Conservation (phyloP, 2,329 filamentous ascomycete species). For the Phialocephala subalpina region DNA sequence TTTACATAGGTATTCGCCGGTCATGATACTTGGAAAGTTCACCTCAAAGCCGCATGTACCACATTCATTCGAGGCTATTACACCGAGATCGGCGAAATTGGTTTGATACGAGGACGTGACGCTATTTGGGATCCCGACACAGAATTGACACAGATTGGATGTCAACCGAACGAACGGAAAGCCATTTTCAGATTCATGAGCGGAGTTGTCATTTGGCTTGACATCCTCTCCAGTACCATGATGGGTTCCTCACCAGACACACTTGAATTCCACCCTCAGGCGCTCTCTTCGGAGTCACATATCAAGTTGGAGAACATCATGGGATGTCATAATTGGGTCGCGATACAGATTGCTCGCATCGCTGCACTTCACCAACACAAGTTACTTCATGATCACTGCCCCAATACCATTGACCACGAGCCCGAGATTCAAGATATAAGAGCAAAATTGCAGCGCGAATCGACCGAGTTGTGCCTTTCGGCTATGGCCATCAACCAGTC, state of each 20-base stretch:
- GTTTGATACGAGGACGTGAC: not conserved
- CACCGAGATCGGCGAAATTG: constrained; percentile 3
- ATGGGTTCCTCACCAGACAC: constrained; percentile 54
- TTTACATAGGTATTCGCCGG: constrained; percentile 55
- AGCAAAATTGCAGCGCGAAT: constrained; percentile 31
- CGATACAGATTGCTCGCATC: constrained; percentile 62
- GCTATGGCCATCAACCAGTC: constrained; percentile 21
- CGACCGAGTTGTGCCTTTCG: constrained; percentile 30
- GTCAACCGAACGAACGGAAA: constrained; percentile 49
- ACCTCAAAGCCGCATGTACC: constrained; percentile 37
- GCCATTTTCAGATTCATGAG: constrained; percentile 55
- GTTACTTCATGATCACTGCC: constrained; percentile 45
- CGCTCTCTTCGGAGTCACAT: constrained; percentile 44
- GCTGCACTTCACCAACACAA: constrained; percentile 64
- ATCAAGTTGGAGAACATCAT: constrained; percentile 56
- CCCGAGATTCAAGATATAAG: constrained; percentile 30
- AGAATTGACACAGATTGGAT: not conserved
- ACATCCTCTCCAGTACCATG: constrained; percentile 57
- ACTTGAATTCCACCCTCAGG: not conserved
- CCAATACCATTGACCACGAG: constrained; percentile 27
- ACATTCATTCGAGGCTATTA: constrained; percentile 27
- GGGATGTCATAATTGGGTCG: constrained; percentile 64
- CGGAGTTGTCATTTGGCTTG: constrained; percentile 56
- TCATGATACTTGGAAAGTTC: constrained; percentile 36
- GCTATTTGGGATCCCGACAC: not conserved